Base-by-base conservation (phyloP, 768 basidiomycete genomes). In the Leccinellum rugosiceps region DNA sequence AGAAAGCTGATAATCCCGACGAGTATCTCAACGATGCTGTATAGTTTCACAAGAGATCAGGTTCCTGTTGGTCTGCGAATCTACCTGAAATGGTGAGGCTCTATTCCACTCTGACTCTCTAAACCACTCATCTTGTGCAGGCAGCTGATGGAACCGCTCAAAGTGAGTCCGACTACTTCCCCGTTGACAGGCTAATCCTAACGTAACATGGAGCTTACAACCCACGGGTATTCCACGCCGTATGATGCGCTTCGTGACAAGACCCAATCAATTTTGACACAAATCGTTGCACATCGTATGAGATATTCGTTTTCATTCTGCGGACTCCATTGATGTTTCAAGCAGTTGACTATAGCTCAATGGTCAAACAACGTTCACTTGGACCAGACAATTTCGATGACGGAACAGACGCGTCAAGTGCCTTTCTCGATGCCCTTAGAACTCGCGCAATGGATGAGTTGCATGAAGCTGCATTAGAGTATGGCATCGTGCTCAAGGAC, bases 381-480 rank as follows among this genome's bases (percentile, higher is more conserved):
- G 89, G 88, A 4, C 88, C 87, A 4, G 88, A 90, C 58, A 83
- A 83, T 64, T 73, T 90, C 68, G 83, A 90, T 30, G 88, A 92
- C 53, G 80, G 84, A 14, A 79, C 70, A 15, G 90, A 92, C 60
- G 73, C 82, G 15, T 87, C 86, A 19, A 83, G 86, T 50, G 86
- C 88, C 5, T 93, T 93, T 77, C 76, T 93, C 59, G 91, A 92
- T 57, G 90, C 92, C 3, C 76, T 93, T 35, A 75, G 90, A 23
- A 90, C 86, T 5, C 84, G 88, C 41, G 92, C 91, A 8, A 90
- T 92, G 87, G 92, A 93, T 50, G 91, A 93, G 56, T 82, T 94
- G 77, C 87, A 89, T 56, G 76, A 84, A 54, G 91, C 89, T 21
- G 89, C 91, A 3, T 71, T 88, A 43, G 90, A 92, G 66, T 93